A percentile compares a stretch with the other conserved stretches of the same genome.
phyloP scores from a whole-genome alignment of 352 stramenopile species.

The Globisporangium recalcitrans region DNA sequence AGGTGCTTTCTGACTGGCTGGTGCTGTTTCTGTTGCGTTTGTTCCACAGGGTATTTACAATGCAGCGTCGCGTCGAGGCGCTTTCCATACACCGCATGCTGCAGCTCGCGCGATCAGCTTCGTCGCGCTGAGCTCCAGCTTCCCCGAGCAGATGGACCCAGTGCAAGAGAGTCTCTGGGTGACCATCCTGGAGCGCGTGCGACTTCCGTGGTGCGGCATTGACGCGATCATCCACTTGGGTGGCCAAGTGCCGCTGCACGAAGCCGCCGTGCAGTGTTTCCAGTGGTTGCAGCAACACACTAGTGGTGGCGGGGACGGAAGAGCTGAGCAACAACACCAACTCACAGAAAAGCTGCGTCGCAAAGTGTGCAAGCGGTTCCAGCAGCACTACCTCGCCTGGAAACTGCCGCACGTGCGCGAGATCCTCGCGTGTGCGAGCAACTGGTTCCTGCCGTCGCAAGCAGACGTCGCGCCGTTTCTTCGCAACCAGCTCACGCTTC shows the following conservation, averaged over 20 bases:
- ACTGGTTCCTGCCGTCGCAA: slow-evolving; percentile 60
- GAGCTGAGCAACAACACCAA: background rate
- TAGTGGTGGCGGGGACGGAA: too few species aligned
- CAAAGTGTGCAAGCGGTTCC: slow-evolving; percentile 53
- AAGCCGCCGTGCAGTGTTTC: slow-evolving; percentile 58
- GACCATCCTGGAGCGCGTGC: slow-evolving; percentile 37
- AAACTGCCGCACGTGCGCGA: slow-evolving; percentile 61
- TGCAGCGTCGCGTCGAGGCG: slow-evolving; percentile 34
- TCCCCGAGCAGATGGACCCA: slow-evolving; percentile 56
- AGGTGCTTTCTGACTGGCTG: too few species aligned
- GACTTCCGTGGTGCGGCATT: slow-evolving; percentile 60
- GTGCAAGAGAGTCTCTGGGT: slow-evolving; percentile 54
- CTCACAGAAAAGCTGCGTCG: slow-evolving; percentile 15
- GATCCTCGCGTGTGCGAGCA: slow-evolving; percentile 50
- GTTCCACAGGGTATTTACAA: slow-evolving; percentile 49
- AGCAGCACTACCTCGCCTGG: slow-evolving; percentile 71
- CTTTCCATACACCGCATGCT: slow-evolving; percentile 51
- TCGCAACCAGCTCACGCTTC: slow-evolving; percentile 27
- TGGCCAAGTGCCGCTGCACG: slow-evolving; percentile 69
- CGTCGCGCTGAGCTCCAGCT: slow-evolving; percentile 63
- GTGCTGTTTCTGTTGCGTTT: too few species aligned
- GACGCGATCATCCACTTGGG: slow-evolving; percentile 69
- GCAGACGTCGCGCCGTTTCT: slow-evolving; percentile 60
- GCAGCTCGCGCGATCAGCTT: slow-evolving; percentile 32
- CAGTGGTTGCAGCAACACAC: slow-evolving; percentile 51